Evolutionary conservation across 2,329 filamentous ascomycete species (phyloP), one percentile per base, ranked within the genome.

Genomic region (Colletotrichum karsti): DNA sequence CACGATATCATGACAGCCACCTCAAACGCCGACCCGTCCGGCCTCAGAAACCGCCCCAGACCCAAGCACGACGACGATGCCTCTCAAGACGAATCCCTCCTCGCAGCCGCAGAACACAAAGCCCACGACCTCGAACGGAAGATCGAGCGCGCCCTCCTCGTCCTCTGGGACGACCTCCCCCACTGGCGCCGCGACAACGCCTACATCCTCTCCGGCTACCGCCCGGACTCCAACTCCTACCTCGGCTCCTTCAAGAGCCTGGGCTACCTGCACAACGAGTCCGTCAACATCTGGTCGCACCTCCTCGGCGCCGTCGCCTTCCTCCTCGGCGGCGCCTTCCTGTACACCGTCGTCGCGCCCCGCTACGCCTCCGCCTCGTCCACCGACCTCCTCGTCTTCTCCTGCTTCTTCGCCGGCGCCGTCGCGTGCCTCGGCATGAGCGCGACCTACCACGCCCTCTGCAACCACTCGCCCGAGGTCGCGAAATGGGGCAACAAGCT

Each of bases 401-500:
- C 83, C 1, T 94, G 91, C 80, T 97, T 96, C 84, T 94, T 97
- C 74, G 82, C 83, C 24, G 93, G 94, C 48, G 92, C 92, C 2
- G 85, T 90, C 28, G 74, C 89, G 35, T 95, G 93, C 74, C 82
- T 96, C 58, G 91, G 92, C 22, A 93, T 95, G 90, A 94, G 92
- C 73, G 92, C 94, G 5, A 92, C 91, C 3, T 99, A 91, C 77
- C 96, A 99, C 77, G 88, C 93, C 2, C 87, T 98, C 53, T 90
- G 87, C 22, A 97, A 98, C 72, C 96, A 99, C 79, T 96, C 93
- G 18, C 88, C 90, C 39, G 80, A 81, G 2, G 93, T 98, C 13
- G 90, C 92, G 2, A 91, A 88, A 69, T 93, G 94, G 84, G 95
- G 95, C 10, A 98, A 98, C 78, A 93, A 97, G 78, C 83, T 98